Evolutionary conservation across 495 filamentous ascomycete species (phyloP).

Genomic region (Patellaria atrata): DNA sequence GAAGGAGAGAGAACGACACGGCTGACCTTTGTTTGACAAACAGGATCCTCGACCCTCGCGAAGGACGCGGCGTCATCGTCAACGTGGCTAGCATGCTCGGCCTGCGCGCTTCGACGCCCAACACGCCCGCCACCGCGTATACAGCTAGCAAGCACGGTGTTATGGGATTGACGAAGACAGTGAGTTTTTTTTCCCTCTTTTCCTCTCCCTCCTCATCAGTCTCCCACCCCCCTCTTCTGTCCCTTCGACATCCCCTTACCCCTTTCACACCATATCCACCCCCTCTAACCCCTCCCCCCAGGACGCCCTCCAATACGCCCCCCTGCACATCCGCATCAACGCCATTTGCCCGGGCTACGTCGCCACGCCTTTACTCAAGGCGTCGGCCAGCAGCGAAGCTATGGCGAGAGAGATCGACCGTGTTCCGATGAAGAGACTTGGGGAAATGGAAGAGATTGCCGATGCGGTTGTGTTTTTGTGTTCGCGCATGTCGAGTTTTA

Average conservation of each 20-base stretch:
- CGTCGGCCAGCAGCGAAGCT: constrained; percentile 5
- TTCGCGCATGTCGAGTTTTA: constrained; percentile 31
- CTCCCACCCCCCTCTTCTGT: neutral
- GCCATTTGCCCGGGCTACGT: constrained; percentile 37
- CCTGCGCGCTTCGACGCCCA: constrained; percentile 11
- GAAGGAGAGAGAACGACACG: no score
- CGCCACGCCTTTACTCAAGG: constrained; percentile 29
- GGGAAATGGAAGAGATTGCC: constrained; percentile 27
- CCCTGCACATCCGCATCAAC: constrained; percentile 35
- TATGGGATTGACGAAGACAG: no score
- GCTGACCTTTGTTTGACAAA: neutral
- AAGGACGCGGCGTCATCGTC: constrained; percentile 23
- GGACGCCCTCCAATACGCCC: constrained; percentile 33
- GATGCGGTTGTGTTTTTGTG: constrained; percentile 26
- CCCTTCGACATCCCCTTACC: neutral
- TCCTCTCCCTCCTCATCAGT: neutral
- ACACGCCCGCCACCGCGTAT: constrained; percentile 25
- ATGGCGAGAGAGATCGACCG: constrained; percentile 26
- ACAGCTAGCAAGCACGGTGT: constrained; percentile 32
- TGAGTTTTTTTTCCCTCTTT: no score
- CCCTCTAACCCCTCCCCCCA: neutral
- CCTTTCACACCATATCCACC: neutral
- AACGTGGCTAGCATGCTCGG: constrained; percentile 25
- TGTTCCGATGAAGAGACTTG: constrained; percentile 23
- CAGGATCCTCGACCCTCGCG: constrained; percentile 7